phyloP scores from a whole-genome alignment of 2,329 filamentous ascomycete genomes.

The Helicocarpus griseus region DNA sequence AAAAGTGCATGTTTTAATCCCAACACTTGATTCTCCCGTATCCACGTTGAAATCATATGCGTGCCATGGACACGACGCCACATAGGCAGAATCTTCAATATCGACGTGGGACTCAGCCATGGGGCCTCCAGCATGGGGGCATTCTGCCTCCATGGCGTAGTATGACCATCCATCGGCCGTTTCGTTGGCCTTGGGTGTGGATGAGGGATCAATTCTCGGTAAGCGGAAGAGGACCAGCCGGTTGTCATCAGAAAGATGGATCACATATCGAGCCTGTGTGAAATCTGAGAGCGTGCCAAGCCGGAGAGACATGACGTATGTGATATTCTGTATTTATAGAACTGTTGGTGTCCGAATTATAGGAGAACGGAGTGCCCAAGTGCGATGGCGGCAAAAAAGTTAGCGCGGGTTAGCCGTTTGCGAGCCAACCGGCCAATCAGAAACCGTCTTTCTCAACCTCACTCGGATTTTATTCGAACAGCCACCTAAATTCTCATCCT shows the following conservation, averaged over 20 bases:
- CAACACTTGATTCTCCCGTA: conserved; percentile 40
- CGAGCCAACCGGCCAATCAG: no score
- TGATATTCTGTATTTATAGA: background rate
- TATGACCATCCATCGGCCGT: conserved; percentile 34
- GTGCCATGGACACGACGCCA: conserved; percentile 41
- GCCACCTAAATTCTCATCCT: no score
- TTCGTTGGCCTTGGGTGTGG: conserved; percentile 22
- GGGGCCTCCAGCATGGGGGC: conserved; percentile 38
- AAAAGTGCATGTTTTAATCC: conserved; percentile 39
- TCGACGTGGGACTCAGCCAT: conserved; percentile 39
- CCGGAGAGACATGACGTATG: conserved; percentile 11
- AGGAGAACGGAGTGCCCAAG: no score
- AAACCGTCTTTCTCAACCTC: no score
- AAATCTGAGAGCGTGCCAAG: conserved; percentile 25
- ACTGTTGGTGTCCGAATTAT: background rate
- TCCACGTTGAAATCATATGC: conserved; percentile 43
- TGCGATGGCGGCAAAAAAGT: no score
- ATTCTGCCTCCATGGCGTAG: conserved; percentile 41
- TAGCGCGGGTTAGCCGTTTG: no score
- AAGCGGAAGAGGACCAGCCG: conserved; percentile 38
- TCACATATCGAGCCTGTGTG: conserved; percentile 33
- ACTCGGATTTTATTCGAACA: no score
- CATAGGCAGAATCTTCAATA: conserved; percentile 40
- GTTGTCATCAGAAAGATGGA: conserved; percentile 35
- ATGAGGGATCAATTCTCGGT: conserved; percentile 28